These are phyloP conservation scores for Globisporangium viniferum DNA, from an alignment of 352 stramenopile genomes.

Conservation along the genomic window DNA sequence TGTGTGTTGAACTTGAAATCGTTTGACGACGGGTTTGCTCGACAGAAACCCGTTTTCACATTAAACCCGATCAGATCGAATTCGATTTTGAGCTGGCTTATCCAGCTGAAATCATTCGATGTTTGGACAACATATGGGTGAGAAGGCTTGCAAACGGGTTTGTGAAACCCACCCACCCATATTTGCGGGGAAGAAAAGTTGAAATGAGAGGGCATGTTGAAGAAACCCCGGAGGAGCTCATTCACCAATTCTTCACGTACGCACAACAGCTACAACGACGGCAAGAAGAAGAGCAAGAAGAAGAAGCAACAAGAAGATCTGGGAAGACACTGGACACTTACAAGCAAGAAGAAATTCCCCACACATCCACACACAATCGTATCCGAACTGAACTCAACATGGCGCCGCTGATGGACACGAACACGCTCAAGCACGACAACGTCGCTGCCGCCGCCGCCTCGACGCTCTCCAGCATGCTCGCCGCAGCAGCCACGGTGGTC, in stretches of 20 bases:
- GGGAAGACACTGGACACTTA: too few relatives aligned
- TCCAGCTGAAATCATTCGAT: too few relatives aligned
- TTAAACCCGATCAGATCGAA: neutral
- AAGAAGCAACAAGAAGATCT: neutral
- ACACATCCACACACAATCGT: neutral
- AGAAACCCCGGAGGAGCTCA: slow-evolving; percentile 5
- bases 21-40: neutral
- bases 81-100: too few relatives aligned
- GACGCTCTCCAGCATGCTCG: slow-evolving; percentile 10
- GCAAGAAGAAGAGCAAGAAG: neutral
- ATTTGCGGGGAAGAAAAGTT: neutral
- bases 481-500: neutral
- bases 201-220: neutral
- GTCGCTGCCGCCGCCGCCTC: neutral
- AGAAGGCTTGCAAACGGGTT: neutral
- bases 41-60: neutral
- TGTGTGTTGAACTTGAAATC: neutral
- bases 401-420: slow-evolving; percentile 19
- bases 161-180: neutral
- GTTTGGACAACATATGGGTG: neutral
- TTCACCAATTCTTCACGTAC: slow-evolving; percentile 8
- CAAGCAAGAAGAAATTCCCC: neutral
- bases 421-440: slow-evolving; percentile 15
- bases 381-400: slow-evolving; percentile 1
- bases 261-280: slow-evolving; percentile 1